These are phyloP conservation scores for Wallacemonas collosoma DNA, from an alignment of 208 protist genomes.

Conservation along the genomic window DNA sequence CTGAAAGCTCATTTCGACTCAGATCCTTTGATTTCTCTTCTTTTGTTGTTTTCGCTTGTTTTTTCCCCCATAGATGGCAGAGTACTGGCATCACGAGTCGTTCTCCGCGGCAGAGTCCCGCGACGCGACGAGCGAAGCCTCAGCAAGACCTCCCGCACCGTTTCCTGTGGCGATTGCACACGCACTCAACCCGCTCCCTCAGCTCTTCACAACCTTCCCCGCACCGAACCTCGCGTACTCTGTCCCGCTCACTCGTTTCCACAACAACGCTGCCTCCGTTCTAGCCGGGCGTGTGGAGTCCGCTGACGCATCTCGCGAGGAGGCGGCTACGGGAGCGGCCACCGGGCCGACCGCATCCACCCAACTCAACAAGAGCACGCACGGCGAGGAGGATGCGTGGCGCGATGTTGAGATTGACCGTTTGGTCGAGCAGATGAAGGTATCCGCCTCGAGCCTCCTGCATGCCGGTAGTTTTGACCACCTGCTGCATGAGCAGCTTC, in stretches of 20 bases:
- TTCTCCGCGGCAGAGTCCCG: background rate
- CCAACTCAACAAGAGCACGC: background rate
- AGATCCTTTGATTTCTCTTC: conserved; percentile 10
- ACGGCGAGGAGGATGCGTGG: conserved; percentile 8
- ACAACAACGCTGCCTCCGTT: background rate
- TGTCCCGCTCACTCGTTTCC: background rate
- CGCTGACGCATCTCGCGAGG: conserved; percentile 10
- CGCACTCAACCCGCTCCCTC: conserved; percentile 40
- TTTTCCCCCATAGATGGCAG: conserved; percentile 12
- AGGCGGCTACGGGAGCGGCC: conserved; percentile 1
- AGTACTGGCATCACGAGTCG: background rate
- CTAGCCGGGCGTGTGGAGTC: background rate
- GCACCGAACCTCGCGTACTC: conserved; percentile 21
- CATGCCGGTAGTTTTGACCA: conserved; percentile 27
- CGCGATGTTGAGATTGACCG: conserved; percentile 15
- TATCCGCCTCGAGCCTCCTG: conserved; percentile 36
- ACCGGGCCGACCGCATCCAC: background rate
- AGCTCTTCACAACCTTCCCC: conserved; percentile 57
- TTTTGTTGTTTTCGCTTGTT: conserved; percentile 6
- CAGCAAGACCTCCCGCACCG: conserved; percentile 21
- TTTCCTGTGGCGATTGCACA: conserved; percentile 27
- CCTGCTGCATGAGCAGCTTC: conserved; percentile 54
- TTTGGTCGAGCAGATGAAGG: conserved; percentile 35
- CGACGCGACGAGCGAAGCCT: background rate
- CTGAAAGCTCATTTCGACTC: background rate